A percentile compares a stretch with the other conserved stretches of the same genome.
These are phyloP conservation scores for Parascedosporium putredinis DNA, from an alignment of 2,329 filamentous ascomycete species.

Conservation along the genomic window DNA sequence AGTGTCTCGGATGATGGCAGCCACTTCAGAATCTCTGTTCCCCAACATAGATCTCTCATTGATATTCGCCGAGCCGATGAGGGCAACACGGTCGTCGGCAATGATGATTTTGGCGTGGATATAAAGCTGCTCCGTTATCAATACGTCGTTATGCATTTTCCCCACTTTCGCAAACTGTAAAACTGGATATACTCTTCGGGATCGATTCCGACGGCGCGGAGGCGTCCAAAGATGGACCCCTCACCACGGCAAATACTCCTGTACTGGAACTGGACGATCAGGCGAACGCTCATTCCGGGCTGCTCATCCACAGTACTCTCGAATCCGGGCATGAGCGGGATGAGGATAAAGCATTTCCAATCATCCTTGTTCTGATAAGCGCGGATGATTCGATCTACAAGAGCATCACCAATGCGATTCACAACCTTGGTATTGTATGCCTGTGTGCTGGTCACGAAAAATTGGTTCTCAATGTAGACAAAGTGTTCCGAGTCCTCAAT, in stretches of 20 bases:
- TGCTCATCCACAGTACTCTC: slow-evolving; percentile 92
- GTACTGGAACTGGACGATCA: slow-evolving; percentile 97
- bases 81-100: slow-evolving; percentile 82
- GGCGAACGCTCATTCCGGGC: slow-evolving; percentile 83
- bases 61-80: slow-evolving; percentile 97
- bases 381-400: slow-evolving; percentile 82
- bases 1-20: slow-evolving; percentile 81
- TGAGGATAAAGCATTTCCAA: slow-evolving; percentile 83
- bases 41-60: slow-evolving; percentile 96
- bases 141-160: slow-evolving; percentile 63
- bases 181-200: slow-evolving; percentile 95
- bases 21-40: slow-evolving; percentile 82
- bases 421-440: slow-evolving; percentile 79
- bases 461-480: slow-evolving; percentile 98
- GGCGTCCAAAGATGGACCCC: slow-evolving; percentile 78
- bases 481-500: slow-evolving; percentile 95
- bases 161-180: slow-evolving; percentile 87
- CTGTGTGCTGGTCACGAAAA: slow-evolving; percentile 89
- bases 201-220: slow-evolving; percentile 71
- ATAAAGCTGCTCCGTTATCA: slow-evolving; percentile 94
- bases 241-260: slow-evolving; percentile 91
- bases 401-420: slow-evolving; percentile 87
- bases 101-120: slow-evolving; percentile 97
- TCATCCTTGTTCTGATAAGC: slow-evolving; percentile 76
- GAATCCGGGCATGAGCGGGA: slow-evolving; percentile 96